Evolutionary conservation across 2,329 filamentous ascomycete genomes (phyloP).

Genomic region (Myriosclerotinia curreyana): DNA sequence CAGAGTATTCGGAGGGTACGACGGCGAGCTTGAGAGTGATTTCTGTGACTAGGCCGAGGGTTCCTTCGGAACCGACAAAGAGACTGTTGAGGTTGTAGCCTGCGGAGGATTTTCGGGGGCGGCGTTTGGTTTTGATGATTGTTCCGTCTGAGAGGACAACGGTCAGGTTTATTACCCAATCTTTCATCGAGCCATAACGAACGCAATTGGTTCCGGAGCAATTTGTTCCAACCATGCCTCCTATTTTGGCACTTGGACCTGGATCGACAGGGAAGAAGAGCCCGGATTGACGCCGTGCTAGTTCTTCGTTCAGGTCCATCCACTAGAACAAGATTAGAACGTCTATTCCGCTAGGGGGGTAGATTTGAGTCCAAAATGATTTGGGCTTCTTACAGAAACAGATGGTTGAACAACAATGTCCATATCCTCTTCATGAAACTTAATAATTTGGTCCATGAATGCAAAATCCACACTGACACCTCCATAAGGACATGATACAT

Average conservation of each 20-base stretch:
- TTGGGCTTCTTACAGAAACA: slow-evolving; percentile 50
- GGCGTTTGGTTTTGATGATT: slow-evolving; percentile 71
- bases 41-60: slow-evolving; percentile 77
- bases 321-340: slow-evolving; percentile 46
- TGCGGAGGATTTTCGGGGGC: slow-evolving; percentile 78
- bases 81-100: slow-evolving; percentile 80
- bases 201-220: slow-evolving; percentile 77
- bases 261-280: slow-evolving; percentile 92
- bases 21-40: slow-evolving; percentile 77
- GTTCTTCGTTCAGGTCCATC: slow-evolving; percentile 77
- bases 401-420: slow-evolving; percentile 89
- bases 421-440: slow-evolving; percentile 83
- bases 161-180: slow-evolving; percentile 81
- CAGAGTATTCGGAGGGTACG: slow-evolving; percentile 70
- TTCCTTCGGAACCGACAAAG: slow-evolving; percentile 80
- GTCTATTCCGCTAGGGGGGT: neutral
- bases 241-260: slow-evolving; percentile 66
- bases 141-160: slow-evolving; percentile 77
- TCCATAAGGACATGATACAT: slow-evolving; percentile 83
- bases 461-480: slow-evolving; percentile 88
- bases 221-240: slow-evolving; percentile 80
- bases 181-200: slow-evolving; percentile 81
- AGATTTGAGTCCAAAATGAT: neutral
- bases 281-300: slow-evolving; percentile 66
- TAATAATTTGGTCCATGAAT: slow-evolving; percentile 78